Conservation (phyloP, 768 basidiomycete genomes). For the Rhodotorula taiwanensis region DNA sequence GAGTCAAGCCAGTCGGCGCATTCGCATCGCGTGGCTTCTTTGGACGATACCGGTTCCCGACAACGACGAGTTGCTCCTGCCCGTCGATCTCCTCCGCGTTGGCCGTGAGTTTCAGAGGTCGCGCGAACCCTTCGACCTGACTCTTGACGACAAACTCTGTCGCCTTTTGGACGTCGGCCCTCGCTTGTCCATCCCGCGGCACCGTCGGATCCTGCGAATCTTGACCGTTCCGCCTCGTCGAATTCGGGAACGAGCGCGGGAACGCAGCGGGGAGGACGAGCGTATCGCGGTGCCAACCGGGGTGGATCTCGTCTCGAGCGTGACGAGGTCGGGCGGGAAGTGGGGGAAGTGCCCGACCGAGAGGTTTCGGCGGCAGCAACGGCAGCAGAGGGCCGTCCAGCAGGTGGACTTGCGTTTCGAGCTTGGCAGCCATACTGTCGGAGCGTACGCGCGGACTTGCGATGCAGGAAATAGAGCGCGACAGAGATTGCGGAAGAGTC, state of each 20-base stretch:
- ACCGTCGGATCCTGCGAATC: neutral
- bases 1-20: constrained; percentile 47
- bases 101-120: constrained; percentile 1
- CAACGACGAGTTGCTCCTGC: constrained; percentile 22
- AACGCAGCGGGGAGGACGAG: constrained; percentile 22
- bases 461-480: too few relatives aligned
- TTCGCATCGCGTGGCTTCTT: too few relatives aligned
- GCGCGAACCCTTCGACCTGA: constrained; percentile 14
- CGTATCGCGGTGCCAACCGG: constrained; percentile 17
- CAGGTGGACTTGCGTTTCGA: neutral
- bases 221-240: neutral
- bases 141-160: constrained; percentile 1
- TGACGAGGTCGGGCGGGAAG: neutral
- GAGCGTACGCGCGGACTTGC: too few relatives aligned
- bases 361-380: constrained; percentile 18
- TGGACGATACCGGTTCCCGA: constrained; percentile 24
- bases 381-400: constrained; percentile 10
- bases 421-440: neutral
- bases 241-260: constrained; percentile 11
- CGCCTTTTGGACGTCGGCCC: constrained; percentile 3
- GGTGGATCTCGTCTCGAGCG: neutral
- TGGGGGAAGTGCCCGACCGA: neutral
- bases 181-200: neutral
- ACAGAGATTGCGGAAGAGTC: too few relatives aligned
- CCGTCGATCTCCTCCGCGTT: constrained; percentile 10